Conservation (phyloP, 2,329 filamentous ascomycete species). For the Hypoxylon sp. region DNA sequence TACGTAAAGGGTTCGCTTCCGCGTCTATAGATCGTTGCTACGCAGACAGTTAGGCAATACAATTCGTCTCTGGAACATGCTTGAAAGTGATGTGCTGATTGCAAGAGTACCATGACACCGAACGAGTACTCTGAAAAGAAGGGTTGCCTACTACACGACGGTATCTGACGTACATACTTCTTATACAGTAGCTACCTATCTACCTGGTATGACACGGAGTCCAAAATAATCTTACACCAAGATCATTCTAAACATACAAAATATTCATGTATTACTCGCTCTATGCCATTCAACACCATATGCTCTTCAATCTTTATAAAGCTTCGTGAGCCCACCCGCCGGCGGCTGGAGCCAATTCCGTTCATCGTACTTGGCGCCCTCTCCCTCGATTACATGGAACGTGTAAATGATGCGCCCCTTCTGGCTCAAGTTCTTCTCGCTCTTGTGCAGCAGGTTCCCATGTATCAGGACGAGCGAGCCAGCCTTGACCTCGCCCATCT, state of each 20-base stretch:
- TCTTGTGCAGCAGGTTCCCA: conserved; percentile 95
- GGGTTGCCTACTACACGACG: too few relatives aligned
- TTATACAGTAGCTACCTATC: too few relatives aligned
- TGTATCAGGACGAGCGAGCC: conserved; percentile 93
- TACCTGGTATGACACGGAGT: background rate
- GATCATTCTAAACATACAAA: background rate
- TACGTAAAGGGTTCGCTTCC: conserved; percentile 1
- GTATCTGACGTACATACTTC: too few relatives aligned
- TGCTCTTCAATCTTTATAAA: conserved; percentile 54
- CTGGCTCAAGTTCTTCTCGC: conserved; percentile 85
- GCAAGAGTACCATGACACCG: too few relatives aligned
- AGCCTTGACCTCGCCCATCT: conserved; percentile 86
- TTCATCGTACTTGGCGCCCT: conserved; percentile 76
- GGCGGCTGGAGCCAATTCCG: conserved; percentile 95
- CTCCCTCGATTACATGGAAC: conserved; percentile 93
- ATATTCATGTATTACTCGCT: background rate
- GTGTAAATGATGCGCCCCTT: conserved; percentile 96
- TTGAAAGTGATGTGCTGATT: too few relatives aligned
- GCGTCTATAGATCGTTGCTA: conserved; percentile 26
- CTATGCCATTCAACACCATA: too few relatives aligned
- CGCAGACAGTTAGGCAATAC: too few relatives aligned
- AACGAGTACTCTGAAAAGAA: too few relatives aligned
- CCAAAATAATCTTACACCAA: background rate
- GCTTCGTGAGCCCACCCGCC: conserved; percentile 76
- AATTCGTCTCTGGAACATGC: too few relatives aligned